phyloP scores from a whole-genome alignment of 306 rosid genomes.

The Pyrus bretschneideri region DNA sequence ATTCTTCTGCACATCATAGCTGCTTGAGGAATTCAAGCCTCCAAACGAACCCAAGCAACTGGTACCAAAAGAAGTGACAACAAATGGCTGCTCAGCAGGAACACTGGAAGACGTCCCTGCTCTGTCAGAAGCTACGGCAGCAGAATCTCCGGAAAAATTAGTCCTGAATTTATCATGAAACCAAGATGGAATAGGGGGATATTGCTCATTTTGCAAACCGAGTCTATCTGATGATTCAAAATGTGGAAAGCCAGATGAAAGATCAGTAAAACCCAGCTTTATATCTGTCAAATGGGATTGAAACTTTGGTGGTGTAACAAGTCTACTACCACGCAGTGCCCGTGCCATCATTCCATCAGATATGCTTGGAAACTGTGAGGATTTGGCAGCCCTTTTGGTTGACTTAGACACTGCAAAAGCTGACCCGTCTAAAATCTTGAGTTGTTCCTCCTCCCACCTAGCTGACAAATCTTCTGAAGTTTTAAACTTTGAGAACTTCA shows the following conservation, averaged over 20 bases:
- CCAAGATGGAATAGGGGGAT: conserved; percentile 53
- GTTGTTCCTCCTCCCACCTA: conserved; percentile 96
- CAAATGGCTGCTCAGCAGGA: conserved; percentile 56
- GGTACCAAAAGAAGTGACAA: conserved; percentile 67
- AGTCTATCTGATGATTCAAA: conserved; percentile 52
- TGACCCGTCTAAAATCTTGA: conserved; percentile 75
- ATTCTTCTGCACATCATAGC: conserved; percentile 35
- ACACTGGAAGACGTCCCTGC: conserved; percentile 67
- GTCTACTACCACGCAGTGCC: conserved; percentile 91
- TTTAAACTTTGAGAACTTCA: conserved; percentile 74
- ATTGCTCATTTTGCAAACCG: conserved; percentile 55
- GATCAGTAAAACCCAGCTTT: conserved; percentile 82
- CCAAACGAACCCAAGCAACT: conserved; percentile 63
- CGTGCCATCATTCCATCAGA: conserved; percentile 98
- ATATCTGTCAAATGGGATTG: conserved; percentile 89
- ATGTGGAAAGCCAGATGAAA: conserved; percentile 44
- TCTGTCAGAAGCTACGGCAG: conserved; percentile 65
- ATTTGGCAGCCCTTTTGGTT: conserved; percentile 50
- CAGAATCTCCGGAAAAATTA: conserved; percentile 53
- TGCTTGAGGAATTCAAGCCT: conserved; percentile 55
- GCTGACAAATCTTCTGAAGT: conserved; percentile 63
- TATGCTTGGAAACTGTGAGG: conserved; percentile 63
- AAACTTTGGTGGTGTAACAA: conserved; percentile 64
- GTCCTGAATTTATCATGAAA: conserved; percentile 45
- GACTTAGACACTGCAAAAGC: conserved; percentile 50